phyloP scores from a whole-genome alignment of 441 rosid species.

The Aleurites moluccanus region DNA sequence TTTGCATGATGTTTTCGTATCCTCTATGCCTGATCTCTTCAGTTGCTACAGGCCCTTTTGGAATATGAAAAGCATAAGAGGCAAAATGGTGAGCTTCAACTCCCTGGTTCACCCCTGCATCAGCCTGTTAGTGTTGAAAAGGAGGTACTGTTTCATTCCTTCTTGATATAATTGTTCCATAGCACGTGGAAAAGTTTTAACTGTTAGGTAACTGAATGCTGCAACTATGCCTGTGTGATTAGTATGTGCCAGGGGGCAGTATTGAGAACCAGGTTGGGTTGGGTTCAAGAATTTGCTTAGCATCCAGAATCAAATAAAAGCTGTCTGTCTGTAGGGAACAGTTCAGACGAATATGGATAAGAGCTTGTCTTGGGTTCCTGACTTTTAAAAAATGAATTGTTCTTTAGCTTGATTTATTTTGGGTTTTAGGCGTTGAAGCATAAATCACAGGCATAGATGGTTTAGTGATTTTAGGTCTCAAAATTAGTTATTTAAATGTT shows the following conservation, averaged over 20 bases:
- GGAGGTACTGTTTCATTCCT: slow-evolving; percentile 47
- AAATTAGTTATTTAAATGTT: background rate
- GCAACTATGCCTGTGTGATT: background rate
- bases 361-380: background rate
- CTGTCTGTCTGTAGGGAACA: background rate
- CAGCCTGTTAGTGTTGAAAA: slow-evolving; percentile 51
- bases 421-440: background rate
- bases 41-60: slow-evolving; percentile 59
- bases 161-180: background rate
- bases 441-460: background rate
- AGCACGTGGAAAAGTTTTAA: background rate
- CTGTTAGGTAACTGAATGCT: background rate
- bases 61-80: slow-evolving; percentile 74
- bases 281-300: too few relatives aligned
- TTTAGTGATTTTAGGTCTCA: background rate
- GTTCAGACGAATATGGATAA: slow-evolving; percentile 4
- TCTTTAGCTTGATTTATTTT: background rate
- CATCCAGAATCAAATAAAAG: background rate
- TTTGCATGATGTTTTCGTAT: slow-evolving; percentile 16
- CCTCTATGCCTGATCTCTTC: slow-evolving; percentile 26
- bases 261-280: too few relatives aligned
- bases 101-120: slow-evolving; percentile 50
- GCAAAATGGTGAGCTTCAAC: slow-evolving; percentile 63
- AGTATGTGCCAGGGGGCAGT: background rate
- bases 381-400: background rate